Percentiles rank a stretch among this genome's conserved stretches.
These are phyloP conservation scores for Populus pruinosa DNA, from an alignment of 345 rosid genomes.

Conservation along the genomic window DNA sequence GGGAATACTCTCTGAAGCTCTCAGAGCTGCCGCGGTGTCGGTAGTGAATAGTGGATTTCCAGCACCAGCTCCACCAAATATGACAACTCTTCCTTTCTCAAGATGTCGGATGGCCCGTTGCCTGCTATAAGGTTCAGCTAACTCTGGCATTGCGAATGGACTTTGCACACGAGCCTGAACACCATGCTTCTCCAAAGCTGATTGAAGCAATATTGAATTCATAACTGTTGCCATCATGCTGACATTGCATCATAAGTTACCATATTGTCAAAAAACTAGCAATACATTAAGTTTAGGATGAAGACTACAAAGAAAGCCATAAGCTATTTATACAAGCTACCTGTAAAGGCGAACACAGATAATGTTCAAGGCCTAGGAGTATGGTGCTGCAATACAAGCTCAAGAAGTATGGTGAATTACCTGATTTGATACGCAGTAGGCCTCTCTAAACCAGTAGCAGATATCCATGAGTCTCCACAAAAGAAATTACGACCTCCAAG, in stretches of 20 bases:
- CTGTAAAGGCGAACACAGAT: no score
- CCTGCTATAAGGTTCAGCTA: conserved; percentile 79
- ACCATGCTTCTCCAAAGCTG: conserved; percentile 77
- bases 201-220: conserved; percentile 81
- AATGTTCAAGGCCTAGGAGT: background rate
- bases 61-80: conserved; percentile 82
- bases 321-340: background rate
- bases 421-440: conserved; percentile 79
- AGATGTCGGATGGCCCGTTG: conserved; percentile 78
- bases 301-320: background rate
- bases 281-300: background rate
- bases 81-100: conserved; percentile 90
- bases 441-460: conserved; percentile 77
- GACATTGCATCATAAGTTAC: conserved; percentile 18
- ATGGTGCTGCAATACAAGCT: background rate
- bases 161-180: conserved; percentile 76
- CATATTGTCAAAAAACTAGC: conserved; percentile 10
- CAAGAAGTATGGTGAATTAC: conserved; percentile 28
- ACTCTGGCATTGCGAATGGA: conserved; percentile 62
- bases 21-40: conserved; percentile 83
- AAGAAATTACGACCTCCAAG: conserved; percentile 89
- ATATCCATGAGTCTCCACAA: conserved; percentile 75
- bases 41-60: conserved; percentile 90
- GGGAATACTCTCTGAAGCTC: conserved; percentile 77
- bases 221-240: conserved; percentile 95